Percentiles rank a stretch among this genome's conserved stretches.
Evolutionary conservation across 805 yeast genomes (phyloP).

Genomic region (Saturnispora kantuleensis): DNA sequence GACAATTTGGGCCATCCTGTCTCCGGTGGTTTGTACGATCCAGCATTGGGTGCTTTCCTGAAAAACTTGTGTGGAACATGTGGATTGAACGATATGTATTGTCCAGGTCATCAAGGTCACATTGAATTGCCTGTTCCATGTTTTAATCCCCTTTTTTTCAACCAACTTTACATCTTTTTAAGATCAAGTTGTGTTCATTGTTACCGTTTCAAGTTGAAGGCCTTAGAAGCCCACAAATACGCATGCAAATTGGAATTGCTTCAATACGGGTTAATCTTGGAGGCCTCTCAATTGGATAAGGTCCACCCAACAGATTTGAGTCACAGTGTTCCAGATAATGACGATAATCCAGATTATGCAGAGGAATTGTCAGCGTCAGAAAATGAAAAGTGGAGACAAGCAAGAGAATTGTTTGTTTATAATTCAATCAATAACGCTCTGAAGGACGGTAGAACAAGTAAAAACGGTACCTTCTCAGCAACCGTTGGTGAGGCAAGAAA

Average conservation of each 20-base stretch:
- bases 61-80: slow-evolving; percentile 88
- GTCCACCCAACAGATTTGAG: slow-evolving; percentile 31
- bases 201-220: slow-evolving; percentile 67
- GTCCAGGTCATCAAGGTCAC: slow-evolving; percentile 99
- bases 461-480: slow-evolving; percentile 68
- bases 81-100: slow-evolving; percentile 85
- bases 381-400: slow-evolving; percentile 26
- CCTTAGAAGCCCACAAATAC: slow-evolving; percentile 61
- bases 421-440: slow-evolving; percentile 64
- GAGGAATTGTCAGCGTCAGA: slow-evolving; percentile 14
- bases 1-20: slow-evolving; percentile 96
- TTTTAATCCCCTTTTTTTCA: slow-evolving; percentile 89
- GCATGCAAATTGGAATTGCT: slow-evolving; percentile 71
- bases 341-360: slow-evolving; percentile 23
- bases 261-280: slow-evolving; percentile 82
- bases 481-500: slow-evolving; percentile 85
- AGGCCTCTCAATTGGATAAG: slow-evolving; percentile 63
- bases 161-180: slow-evolving; percentile 76
- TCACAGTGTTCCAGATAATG: slow-evolving; percentile 39
- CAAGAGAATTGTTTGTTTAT: slow-evolving; percentile 63
- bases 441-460: slow-evolving; percentile 62
- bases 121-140: slow-evolving; percentile 94
- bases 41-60: slow-evolving; percentile 90
- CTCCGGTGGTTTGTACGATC: slow-evolving; percentile 85
- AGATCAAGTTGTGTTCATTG: slow-evolving; percentile 85